phyloP scores from a whole-genome alignment of 2,329 filamentous ascomycete genomes.

The Fusarium drepaniforme region DNA sequence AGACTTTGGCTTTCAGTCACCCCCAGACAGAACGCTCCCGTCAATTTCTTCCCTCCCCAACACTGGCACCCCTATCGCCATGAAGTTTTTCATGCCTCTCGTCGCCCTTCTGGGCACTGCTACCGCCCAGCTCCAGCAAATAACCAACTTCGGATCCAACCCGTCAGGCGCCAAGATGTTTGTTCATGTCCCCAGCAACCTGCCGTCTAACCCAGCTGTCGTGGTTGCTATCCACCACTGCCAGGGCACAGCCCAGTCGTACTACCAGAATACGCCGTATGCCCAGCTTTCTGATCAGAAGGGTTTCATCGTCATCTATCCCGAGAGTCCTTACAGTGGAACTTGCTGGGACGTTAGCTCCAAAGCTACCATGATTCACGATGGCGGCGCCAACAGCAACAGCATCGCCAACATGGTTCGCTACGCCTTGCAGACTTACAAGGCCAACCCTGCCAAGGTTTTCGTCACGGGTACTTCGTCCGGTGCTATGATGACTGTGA shows the following conservation, averaged over 20 bases:
- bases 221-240: not conserved
- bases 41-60: not conserved
- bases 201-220: not conserved
- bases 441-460: not conserved
- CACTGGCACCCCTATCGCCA: not conserved
- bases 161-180: not conserved
- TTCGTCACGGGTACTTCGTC: not conserved
- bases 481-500: not conserved
- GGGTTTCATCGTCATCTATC: not conserved
- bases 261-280: not conserved
- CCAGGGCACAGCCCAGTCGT: not conserved
- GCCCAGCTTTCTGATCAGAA: not conserved
- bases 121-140: not conserved
- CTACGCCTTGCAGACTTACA: not conserved
- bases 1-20: not conserved
- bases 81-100: not conserved
- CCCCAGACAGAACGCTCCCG: not conserved
- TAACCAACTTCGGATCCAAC: not conserved
- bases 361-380: not conserved
- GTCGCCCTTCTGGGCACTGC: not conserved
- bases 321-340: not conserved
- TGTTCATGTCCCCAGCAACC: not conserved
- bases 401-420: not conserved
- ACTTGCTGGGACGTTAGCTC: not conserved
- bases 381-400: not conserved